Base-by-base conservation (phyloP, 75 land plant species). In the Pinus tabuliformis region DNA sequence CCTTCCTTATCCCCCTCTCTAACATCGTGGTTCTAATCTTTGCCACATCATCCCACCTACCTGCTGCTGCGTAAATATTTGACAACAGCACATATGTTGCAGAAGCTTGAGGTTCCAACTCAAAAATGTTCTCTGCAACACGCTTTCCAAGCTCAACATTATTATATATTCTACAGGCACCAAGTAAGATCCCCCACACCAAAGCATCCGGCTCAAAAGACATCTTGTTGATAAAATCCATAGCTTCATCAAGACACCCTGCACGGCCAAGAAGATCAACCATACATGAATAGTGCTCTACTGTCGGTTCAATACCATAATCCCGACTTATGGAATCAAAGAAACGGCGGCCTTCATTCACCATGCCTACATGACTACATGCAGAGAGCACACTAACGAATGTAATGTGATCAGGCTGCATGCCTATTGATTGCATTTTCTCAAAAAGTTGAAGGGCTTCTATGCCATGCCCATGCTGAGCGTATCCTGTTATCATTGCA, bases 401-500 rank as follows among this genome's bases (percentile, higher is more conserved):
- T n/a, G 61, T 59, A 18, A 59, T 59, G 18, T 59, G 21, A 59
- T 59, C 61, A 5, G 61, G 61, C 18, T 45, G 49, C 6, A 45
- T 6, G 49, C 49, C 49, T 45, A 45, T 6, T 45, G 49, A 45
- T 45, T 45, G 49, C 79, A 84, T 86, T 20, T 58, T 71, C 56
- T 73, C 62, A 77, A 88, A 91, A 30, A 84, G 77, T 18, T 56
- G 63, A 66, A 33, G 57, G 2, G 82, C 83, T 52, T 70, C 81
- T 37, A 54, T 77, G 20, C 61, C 21, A 68, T 78, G 58, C 30
- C 85, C 80, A 52, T 85, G 84, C 63, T 88, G 85, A 30, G 84
- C 86, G 45, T 88, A 89, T 22, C 83, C 87, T 12, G 78, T 72
- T n/a, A 90, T 79, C 85, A 91, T 86, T 7, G 88, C 80, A 68